Conservation (phyloP, 139 green algal species). For the Chlamydomonas incerta region DNA sequence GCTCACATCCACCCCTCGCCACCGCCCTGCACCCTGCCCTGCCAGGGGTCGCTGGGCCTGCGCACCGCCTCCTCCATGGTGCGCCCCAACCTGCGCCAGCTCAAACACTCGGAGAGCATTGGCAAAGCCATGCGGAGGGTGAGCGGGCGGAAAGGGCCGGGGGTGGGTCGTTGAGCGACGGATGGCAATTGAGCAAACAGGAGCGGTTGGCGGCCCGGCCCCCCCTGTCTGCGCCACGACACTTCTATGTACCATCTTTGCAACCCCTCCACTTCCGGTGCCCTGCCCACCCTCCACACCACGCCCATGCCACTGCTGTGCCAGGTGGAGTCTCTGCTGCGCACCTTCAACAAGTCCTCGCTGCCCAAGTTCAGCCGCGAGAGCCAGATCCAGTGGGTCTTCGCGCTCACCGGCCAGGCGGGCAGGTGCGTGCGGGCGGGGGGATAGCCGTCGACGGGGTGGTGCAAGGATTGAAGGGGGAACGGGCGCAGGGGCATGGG, state of each 20-base stretch:
- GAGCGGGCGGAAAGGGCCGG: neutral
- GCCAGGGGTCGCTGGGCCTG: neutral
- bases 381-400: constrained; percentile 38
- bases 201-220: no score
- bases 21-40: no score
- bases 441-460: neutral
- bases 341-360: neutral
- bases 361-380: constrained; percentile 12
- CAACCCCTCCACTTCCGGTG: no score
- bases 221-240: no score
- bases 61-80: constrained; percentile 1
- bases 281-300: no score
- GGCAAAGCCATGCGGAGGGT: constrained; percentile 21
- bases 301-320: no score
- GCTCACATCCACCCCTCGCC: no score
- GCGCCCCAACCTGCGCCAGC: constrained; percentile 19
- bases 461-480: no score
- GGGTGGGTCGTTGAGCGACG: no score
- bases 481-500: no score
- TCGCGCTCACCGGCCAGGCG: constrained; percentile 31
- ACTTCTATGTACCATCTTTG: no score
- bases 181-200: no score
- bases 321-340: constrained; percentile 16
- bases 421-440: constrained; percentile 18
- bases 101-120: constrained; percentile 1